Evolutionary conservation across 1,139 yeast species (phyloP).

Genomic region (Yamadazyma sp.): DNA sequence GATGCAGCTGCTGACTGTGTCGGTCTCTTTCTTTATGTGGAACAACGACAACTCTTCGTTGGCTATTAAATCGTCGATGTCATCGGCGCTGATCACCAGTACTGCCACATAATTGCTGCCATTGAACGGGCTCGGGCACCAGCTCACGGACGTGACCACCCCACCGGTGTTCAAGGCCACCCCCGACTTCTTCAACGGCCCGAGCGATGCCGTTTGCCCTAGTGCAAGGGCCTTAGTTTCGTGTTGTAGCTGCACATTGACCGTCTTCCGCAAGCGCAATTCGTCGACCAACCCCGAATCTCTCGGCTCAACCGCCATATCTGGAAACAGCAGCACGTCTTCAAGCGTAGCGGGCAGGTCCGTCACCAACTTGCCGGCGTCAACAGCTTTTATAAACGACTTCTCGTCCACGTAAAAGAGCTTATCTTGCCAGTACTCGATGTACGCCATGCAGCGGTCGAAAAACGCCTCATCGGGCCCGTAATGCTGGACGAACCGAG

Average conservation of each 20-base stretch:
- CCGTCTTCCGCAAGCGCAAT: conserved; percentile 1
- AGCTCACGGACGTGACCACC: conserved; percentile 50
- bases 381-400: conserved; percentile 10
- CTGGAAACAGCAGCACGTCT: background rate
- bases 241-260: conserved; percentile 5
- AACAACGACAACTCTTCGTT: conserved; percentile 36
- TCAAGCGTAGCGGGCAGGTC: background rate
- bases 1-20: conserved; percentile 36
- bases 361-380: background rate
- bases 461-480: conserved; percentile 35
- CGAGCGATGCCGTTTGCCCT: conserved; percentile 4
- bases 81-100: conserved; percentile 37
- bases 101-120: conserved; percentile 49
- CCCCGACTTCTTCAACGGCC: conserved; percentile 35
- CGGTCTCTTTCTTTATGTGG: conserved; percentile 12
- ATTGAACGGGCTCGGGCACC: conserved; percentile 41
- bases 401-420: conserved; percentile 34
- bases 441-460: conserved; percentile 26
- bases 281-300: conserved; percentile 3
- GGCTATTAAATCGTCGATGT: conserved; percentile 22
- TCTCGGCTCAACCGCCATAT: background rate
- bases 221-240: background rate
- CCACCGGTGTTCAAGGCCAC: conserved; percentile 57
- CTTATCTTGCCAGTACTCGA: conserved; percentile 34
- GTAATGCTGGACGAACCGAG: conserved; percentile 33